These are phyloP conservation scores for Ustilago shanxiensis DNA, from an alignment of 1,284 basidiomycete genomes.

Conservation along the genomic window DNA sequence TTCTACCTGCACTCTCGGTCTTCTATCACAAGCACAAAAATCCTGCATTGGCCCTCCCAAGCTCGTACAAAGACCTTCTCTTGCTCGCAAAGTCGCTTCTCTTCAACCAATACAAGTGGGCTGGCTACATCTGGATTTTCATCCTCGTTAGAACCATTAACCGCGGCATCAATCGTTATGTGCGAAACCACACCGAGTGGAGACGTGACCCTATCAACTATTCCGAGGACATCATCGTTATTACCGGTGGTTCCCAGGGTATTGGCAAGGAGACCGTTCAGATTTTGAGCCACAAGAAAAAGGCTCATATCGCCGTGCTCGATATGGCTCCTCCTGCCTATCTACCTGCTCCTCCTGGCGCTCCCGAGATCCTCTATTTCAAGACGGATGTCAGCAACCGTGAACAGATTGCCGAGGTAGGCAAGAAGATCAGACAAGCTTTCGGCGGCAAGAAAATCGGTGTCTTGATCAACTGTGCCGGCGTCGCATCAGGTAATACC, in stretches of 20 bases:
- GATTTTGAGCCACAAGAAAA: constrained; percentile 55
- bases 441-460: constrained; percentile 56
- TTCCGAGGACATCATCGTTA: constrained; percentile 64
- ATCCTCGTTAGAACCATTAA: constrained; percentile 57
- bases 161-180: constrained; percentile 54
- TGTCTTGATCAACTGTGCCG: constrained; percentile 66
- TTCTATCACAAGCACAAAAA: constrained; percentile 48
- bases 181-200: constrained; percentile 59
- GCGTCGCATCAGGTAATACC: constrained; percentile 61
- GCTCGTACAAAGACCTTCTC: constrained; percentile 16
- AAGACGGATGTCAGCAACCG: constrained; percentile 66
- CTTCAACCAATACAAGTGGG: constrained; percentile 57
- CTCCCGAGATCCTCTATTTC: constrained; percentile 66
- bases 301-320: constrained; percentile 65
- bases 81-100: constrained; percentile 44
- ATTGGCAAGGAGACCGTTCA: constrained; percentile 68
- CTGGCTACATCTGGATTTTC: constrained; percentile 53
- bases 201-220: constrained; percentile 59
- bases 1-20: constrained; percentile 57
- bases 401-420: constrained; percentile 57
- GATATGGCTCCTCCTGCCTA: constrained; percentile 66
- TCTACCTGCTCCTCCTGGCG: constrained; percentile 59
- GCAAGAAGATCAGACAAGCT: constrained; percentile 53
- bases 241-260: constrained; percentile 68
- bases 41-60: constrained; percentile 7